Evolutionary conservation across 371 early-diverging fungal genomes (phyloP), one percentile per base, ranked within the genome.

Genomic region (Zychaea mexicana): DNA sequence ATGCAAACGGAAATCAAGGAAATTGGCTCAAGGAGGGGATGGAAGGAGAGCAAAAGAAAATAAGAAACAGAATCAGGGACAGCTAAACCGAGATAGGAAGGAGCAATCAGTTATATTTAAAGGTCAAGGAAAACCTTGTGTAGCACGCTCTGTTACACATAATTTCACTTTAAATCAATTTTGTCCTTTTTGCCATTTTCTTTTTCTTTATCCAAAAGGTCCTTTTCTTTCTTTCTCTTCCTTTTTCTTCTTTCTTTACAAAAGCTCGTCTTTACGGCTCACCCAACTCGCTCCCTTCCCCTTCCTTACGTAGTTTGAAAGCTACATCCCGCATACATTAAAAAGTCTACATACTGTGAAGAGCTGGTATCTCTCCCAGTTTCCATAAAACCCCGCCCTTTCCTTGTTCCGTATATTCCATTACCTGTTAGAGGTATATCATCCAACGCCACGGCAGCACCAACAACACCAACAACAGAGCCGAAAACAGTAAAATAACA

Each of bases 101-200:
- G 49, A 0, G 49, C 49, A 49, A 49, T 49, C 49, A 24, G 42
- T 49, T 49, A 10, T 22, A 49, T 22, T 49, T 49, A 3, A 13
- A 49, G 49, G 22, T 49, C 24, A 24, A 49, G 38, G n/a, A 49
- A 22, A 24, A 22, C n/a, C 52, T 52, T 53, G 57, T 52, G 58
- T 65, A 31, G 46, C 58, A 49, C 27, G 22, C 32, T 39, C 45
- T 27, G 64, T 64, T 64, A 46, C 61, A 52, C 66, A 46, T 53
- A 31, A 58, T 46, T 60, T 46, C 53, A 60, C 61, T 52, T 61
- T 52, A 66, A 66, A 60, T 56, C 49, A 52, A 15, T 36, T 52
- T 38, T 24, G 24, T n/a, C 33, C 53, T 33, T 38, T 31, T 39
- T 53, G 19, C 49, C 38, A 22, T 19, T 33, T 22, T 28, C 9